Evolutionary conservation across 2,329 filamentous ascomycete species (phyloP).

Genomic region (Cyphellophora attinorum): DNA sequence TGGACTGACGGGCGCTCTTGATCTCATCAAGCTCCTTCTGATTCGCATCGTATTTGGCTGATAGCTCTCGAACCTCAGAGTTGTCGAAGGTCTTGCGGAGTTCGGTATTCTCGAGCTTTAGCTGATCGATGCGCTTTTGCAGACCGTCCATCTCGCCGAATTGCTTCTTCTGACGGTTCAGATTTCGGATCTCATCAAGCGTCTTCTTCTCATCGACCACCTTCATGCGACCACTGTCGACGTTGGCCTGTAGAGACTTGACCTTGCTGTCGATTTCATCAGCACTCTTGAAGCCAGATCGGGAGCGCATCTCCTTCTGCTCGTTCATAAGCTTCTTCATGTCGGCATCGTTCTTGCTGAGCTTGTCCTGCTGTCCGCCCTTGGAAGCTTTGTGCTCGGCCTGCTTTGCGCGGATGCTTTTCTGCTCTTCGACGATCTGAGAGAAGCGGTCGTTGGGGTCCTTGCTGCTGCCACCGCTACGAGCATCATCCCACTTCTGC

Average conservation of each 20-base stretch:
- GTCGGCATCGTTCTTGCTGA: constrained; percentile 84
- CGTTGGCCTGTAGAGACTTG: constrained; percentile 67
- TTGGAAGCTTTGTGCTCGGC: constrained; percentile 77
- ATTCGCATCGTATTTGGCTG: constrained; percentile 74
- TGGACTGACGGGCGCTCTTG: constrained; percentile 85
- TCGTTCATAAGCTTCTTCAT: constrained; percentile 76
- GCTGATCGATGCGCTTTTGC: constrained; percentile 80
- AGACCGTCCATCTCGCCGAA: constrained; percentile 75
- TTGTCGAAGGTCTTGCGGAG: constrained; percentile 85
- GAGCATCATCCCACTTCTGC: constrained; percentile 75
- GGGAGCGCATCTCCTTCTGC: constrained; percentile 74
- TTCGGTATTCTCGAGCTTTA: constrained; percentile 78
- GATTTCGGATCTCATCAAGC: constrained; percentile 66
- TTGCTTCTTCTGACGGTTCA: constrained; percentile 84
- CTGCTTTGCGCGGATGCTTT: constrained; percentile 79
- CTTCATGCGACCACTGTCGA: constrained; percentile 85
- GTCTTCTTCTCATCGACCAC: constrained; percentile 97
- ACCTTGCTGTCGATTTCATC: constrained; percentile 86
- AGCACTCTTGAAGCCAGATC: constrained; percentile 73
- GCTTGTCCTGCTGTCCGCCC: constrained; percentile 70
- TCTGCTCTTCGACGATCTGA: constrained; percentile 59
- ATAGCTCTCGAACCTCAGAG: constrained; percentile 79
- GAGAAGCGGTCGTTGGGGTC: constrained; percentile 69
- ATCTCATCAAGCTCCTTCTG: constrained; percentile 81
- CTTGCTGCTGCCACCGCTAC: constrained; percentile 29